These are phyloP conservation scores for Penicillium sp. DNA, from an alignment of 2,329 filamentous ascomycete genomes.

Conservation along the genomic window DNA sequence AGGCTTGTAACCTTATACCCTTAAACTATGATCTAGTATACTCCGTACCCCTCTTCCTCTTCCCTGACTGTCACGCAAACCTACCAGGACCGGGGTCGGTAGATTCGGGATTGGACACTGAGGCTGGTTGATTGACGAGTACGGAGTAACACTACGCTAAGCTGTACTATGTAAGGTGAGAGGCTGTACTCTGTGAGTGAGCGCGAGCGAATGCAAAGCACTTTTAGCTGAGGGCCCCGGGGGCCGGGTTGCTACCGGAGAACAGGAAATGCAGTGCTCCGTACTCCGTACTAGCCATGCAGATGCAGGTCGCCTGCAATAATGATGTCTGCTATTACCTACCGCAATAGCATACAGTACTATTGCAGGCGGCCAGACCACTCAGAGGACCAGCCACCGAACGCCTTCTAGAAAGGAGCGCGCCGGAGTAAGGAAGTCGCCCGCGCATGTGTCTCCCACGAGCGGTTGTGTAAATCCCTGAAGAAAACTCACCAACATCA, in stretches of 20 bases:
- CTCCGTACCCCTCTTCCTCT: constrained; percentile 9
- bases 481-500: constrained; percentile 1
- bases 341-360: neutral
- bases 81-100: neutral
- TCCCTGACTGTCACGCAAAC: constrained; percentile 3
- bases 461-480: neutral
- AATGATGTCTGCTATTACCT: constrained; percentile 2
- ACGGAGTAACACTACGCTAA: neutral
- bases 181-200: neutral
- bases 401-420: constrained; percentile 5
- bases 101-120: constrained; percentile 12
- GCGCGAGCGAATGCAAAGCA: neutral
- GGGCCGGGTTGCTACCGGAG: neutral
- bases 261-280: neutral
- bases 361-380: constrained; percentile 1
- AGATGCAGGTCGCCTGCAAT: constrained; percentile 6
- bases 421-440: neutral
- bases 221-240: neutral
- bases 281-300: neutral
- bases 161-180: neutral
- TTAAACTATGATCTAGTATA: constrained; percentile 5
- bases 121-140: neutral
- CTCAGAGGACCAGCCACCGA: constrained; percentile 1
- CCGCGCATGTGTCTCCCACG: constrained; percentile 6
- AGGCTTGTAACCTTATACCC: constrained; percentile 19